These are phyloP conservation scores for Gymnopilus junonius DNA, from an alignment of 768 basidiomycete species.

Conservation along the genomic window DNA sequence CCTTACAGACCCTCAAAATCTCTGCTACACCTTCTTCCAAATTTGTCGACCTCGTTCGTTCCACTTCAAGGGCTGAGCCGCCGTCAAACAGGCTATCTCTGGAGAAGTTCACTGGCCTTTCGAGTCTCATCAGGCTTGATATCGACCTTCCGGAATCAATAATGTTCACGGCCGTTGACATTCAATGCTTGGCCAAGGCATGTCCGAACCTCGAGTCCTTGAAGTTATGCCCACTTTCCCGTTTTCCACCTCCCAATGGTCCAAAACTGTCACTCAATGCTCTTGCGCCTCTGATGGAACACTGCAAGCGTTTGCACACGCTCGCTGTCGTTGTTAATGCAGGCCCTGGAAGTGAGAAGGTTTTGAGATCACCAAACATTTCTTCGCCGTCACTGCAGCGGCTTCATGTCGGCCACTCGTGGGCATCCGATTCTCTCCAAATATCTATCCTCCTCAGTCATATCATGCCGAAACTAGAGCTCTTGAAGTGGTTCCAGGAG, in stretches of 20 bases:
- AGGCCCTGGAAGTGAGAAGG: slow-evolving; percentile 44
- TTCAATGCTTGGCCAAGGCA: slow-evolving; percentile 58
- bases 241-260: slow-evolving; percentile 57
- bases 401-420: slow-evolving; percentile 78
- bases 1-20: slow-evolving; percentile 64
- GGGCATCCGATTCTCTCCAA: slow-evolving; percentile 70
- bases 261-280: slow-evolving; percentile 66
- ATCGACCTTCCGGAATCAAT: slow-evolving; percentile 81
- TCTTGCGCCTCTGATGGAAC: slow-evolving; percentile 58
- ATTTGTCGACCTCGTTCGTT: slow-evolving; percentile 81
- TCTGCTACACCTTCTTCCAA: slow-evolving; percentile 72
- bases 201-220: slow-evolving; percentile 75
- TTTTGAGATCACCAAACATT: slow-evolving; percentile 47
- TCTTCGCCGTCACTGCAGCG: slow-evolving; percentile 73
- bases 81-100: slow-evolving; percentile 65
- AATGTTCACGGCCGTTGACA: slow-evolving; percentile 64
- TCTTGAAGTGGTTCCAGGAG: slow-evolving; percentile 77
- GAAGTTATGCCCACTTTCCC: slow-evolving; percentile 67
- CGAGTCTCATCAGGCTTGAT: slow-evolving; percentile 63
- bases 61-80: slow-evolving; percentile 68
- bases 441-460: slow-evolving; percentile 77
- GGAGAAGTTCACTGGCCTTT: slow-evolving; percentile 57
- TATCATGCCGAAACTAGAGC: slow-evolving; percentile 71
- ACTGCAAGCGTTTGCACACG: slow-evolving; percentile 66
- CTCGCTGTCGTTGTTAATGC: slow-evolving; percentile 71